Base-by-base conservation (phyloP, 768 basidiomycete species). In the Tricholoma matsutake region DNA sequence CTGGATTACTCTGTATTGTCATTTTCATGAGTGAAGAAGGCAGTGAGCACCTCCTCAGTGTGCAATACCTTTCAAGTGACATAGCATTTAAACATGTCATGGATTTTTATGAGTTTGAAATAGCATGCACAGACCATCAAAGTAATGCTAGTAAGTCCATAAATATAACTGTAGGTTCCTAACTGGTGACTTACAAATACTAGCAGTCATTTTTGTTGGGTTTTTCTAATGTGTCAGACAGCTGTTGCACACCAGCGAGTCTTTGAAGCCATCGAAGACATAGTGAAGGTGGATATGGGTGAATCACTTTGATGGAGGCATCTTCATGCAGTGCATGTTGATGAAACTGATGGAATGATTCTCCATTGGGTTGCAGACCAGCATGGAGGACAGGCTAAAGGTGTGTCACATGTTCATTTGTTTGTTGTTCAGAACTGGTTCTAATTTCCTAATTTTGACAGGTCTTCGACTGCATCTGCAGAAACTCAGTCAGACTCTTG, bases 41-140 rank as follows among this genome's bases (percentile, higher is more conserved):
- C 13, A 72, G 70, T 49, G 53, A 51, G 2, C 34, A 67, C 0
- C 59, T 72, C 8, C 43, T 60, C 1, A 9, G 28, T 14, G 61
- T 66, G 3, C 64, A 62, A 10, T 69, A 69, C 35, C 22, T 72
- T 1, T 70, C 71, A 43, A 68, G 69, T 47, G 68, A 73, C 52
- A 72, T 72, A 41, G 64, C 13, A 1, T 71, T 68, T 63, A 67
- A 67, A 51, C 58, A 68, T 4, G 58, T 71, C 13, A 52, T 65
- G 13, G 72, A 65, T 0, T 72, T 66, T 56, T 32, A 63, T 11
- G 70, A 73, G 58, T 73, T 73, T 56, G 69, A 72, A 51, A 32
- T 75, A 1, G 67, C 63, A 6, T 55, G 62, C 10, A 25, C 62
- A 7, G 68, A 72, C 34, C 43, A 34, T 9, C 53, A 63, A 20